These are phyloP conservation scores for Suhomyces kilbournensis DNA, from an alignment of 805 yeast species.

Conservation along the genomic window DNA sequence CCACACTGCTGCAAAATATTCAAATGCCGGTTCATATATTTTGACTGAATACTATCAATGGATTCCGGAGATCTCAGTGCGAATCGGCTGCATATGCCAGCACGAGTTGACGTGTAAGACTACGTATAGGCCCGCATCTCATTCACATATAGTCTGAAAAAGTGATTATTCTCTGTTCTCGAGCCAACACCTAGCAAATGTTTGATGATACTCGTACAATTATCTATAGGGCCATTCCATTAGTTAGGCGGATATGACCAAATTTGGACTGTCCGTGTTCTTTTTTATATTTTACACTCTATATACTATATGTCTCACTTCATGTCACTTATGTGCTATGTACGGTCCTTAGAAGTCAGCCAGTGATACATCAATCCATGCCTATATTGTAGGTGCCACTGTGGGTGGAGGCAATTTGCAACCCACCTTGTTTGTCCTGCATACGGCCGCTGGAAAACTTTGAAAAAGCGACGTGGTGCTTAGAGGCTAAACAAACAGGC, in stretches of 20 bases:
- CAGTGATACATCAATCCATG: no score
- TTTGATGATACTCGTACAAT: neutral
- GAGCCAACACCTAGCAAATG: neutral
- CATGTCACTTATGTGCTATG: neutral
- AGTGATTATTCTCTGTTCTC: neutral
- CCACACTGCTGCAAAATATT: neutral
- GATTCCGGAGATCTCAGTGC: neutral
- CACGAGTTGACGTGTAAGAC: neutral
- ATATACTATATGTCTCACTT: no score
- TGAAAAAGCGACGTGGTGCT: conserved; percentile 1
- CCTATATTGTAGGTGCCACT: no score
- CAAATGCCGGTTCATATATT: neutral
- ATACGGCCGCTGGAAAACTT: neutral
- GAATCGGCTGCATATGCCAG: neutral
- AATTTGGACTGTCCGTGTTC: no score
- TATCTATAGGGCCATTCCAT: neutral
- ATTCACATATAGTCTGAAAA: neutral
- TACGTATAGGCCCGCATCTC: neutral
- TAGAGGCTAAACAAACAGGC: neutral
- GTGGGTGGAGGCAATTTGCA: neutral
- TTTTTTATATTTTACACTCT: no score
- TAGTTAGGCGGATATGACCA: no score
- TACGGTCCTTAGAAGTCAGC: neutral
- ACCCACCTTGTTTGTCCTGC: neutral
- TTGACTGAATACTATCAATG: neutral